Conservation (phyloP, 805 yeast genomes). For the Candida nemodendra region DNA sequence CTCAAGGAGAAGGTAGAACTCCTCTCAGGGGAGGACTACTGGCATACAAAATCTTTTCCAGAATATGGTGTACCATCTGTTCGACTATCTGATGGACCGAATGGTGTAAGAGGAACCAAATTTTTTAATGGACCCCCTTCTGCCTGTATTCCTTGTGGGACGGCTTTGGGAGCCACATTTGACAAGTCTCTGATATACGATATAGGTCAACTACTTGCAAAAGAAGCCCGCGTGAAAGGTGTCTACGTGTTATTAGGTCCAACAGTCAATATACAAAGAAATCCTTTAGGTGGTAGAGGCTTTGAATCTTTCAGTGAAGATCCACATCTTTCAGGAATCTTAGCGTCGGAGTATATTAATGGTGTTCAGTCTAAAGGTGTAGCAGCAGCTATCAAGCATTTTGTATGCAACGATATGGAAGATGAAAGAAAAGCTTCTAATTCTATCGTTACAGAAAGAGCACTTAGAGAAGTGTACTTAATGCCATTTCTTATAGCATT, state of each 20-base stretch:
- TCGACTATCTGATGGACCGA: constrained; percentile 59
- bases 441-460: constrained; percentile 40
- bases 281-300: constrained; percentile 60
- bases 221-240: constrained; percentile 53
- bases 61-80: constrained; percentile 44
- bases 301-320: constrained; percentile 64
- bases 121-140: constrained; percentile 53
- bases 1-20: background rate
- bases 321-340: constrained; percentile 36
- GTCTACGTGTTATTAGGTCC: constrained; percentile 52
- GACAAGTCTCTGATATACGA: constrained; percentile 46
- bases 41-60: constrained; percentile 37
- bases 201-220: constrained; percentile 53
- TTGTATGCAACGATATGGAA: constrained; percentile 44
- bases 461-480: constrained; percentile 44
- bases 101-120: constrained; percentile 59
- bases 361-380: constrained; percentile 40
- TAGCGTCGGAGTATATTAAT: constrained; percentile 35
- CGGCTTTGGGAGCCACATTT: constrained; percentile 58
- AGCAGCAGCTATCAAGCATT: constrained; percentile 43
- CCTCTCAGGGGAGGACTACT: constrained; percentile 28
- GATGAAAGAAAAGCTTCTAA: constrained; percentile 37
- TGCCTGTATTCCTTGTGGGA: constrained; percentile 61
- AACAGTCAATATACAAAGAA: constrained; percentile 52
- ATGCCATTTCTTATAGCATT: constrained; percentile 44